phyloP scores from a whole-genome alignment of 768 basidiomycete species.

The Russula griseocarnosa region DNA sequence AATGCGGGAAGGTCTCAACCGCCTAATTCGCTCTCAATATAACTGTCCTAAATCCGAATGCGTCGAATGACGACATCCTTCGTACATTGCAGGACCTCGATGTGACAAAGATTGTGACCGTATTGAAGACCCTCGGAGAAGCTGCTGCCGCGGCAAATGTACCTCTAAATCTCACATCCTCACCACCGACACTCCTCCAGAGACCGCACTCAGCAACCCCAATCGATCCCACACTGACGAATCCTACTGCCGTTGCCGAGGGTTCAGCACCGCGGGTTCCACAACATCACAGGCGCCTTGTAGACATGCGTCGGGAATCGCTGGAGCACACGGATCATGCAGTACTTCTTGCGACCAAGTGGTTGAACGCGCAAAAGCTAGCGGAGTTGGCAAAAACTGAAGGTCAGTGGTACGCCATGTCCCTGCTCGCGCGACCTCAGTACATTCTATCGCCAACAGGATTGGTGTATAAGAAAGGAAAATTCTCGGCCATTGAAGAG shows the following conservation, averaged over 20 bases:
- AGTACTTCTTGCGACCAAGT: conserved; percentile 68
- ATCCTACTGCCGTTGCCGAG: not conserved
- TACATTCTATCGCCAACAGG: conserved; percentile 41
- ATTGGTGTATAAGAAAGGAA: conserved; percentile 83
- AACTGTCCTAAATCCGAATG: conserved; percentile 38
- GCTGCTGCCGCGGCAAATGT: conserved; percentile 46
- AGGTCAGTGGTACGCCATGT: conserved; percentile 41
- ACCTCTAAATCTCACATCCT: conserved; percentile 27
- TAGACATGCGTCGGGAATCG: conserved; percentile 32
- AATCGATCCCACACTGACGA: not conserved
- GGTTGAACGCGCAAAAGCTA: conserved; percentile 68
- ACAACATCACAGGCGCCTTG: conserved; percentile 9
- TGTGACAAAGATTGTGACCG: conserved; percentile 62
- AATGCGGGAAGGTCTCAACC: conserved; percentile 35
- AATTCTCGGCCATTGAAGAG: conserved; percentile 77
- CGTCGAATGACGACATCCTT: conserved; percentile 69
- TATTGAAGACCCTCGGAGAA: conserved; percentile 61
- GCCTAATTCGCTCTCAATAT: conserved; percentile 28
- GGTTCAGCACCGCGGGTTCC: not conserved
- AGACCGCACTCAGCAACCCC: conserved; percentile 4
- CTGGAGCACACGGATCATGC: conserved; percentile 55
- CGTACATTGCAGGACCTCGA: conserved; percentile 72
- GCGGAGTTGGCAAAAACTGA: conserved; percentile 63
- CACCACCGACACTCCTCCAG: conserved; percentile 20
- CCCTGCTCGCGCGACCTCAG: not conserved